Percentiles rank a stretch among this genome's conserved stretches.
phyloP scores from a whole-genome alignment of 805 yeast genomes.

The Cyberlindnera samutprakarnensis region DNA sequence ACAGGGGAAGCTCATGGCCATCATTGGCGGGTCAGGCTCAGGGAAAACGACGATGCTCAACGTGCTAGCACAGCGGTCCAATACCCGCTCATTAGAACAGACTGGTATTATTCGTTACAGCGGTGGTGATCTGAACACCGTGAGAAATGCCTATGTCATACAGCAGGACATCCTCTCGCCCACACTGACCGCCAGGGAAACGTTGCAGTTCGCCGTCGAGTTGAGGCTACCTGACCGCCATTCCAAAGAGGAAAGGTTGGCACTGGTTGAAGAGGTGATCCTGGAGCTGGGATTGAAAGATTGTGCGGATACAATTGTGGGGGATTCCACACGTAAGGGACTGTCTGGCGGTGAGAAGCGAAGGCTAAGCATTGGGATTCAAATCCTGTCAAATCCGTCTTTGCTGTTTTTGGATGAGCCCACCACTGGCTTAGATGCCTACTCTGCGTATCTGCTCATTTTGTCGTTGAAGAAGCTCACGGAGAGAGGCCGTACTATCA shows the following conservation, averaged over 20 bases:
- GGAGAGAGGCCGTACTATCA: slow-evolving; percentile 55
- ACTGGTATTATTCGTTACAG: slow-evolving; percentile 33
- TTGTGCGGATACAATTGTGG: slow-evolving; percentile 56
- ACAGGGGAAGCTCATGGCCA: slow-evolving; percentile 65
- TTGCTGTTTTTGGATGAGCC: slow-evolving; percentile 75
- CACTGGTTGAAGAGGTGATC: slow-evolving; percentile 55
- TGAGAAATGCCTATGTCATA: slow-evolving; percentile 52
- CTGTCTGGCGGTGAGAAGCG: slow-evolving; percentile 85
- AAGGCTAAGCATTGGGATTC: slow-evolving; percentile 75
- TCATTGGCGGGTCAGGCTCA: slow-evolving; percentile 85
- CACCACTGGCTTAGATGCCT: slow-evolving; percentile 82
- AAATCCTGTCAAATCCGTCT: slow-evolving; percentile 69
- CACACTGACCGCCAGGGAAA: slow-evolving; percentile 66
- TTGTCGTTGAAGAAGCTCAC: slow-evolving; percentile 56
- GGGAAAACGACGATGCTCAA: slow-evolving; percentile 82
- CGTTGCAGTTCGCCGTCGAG: slow-evolving; percentile 65
- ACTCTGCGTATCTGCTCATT: slow-evolving; percentile 62
- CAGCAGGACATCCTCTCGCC: slow-evolving; percentile 74
- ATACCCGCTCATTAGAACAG: slow-evolving; percentile 29
- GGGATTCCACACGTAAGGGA: slow-evolving; percentile 46
- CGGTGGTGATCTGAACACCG: slow-evolving; percentile 18
- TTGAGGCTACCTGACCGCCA: slow-evolving; percentile 48
- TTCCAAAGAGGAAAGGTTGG: slow-evolving; percentile 33
- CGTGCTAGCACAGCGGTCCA: slow-evolving; percentile 46
- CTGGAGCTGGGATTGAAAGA: slow-evolving; percentile 64